A percentile compares a stretch with the other conserved stretches of the same genome.
These are phyloP conservation scores for Urochloa ruziziensis DNA, from an alignment of 176 grass and related monocot genomes.

Conservation along the genomic window DNA sequence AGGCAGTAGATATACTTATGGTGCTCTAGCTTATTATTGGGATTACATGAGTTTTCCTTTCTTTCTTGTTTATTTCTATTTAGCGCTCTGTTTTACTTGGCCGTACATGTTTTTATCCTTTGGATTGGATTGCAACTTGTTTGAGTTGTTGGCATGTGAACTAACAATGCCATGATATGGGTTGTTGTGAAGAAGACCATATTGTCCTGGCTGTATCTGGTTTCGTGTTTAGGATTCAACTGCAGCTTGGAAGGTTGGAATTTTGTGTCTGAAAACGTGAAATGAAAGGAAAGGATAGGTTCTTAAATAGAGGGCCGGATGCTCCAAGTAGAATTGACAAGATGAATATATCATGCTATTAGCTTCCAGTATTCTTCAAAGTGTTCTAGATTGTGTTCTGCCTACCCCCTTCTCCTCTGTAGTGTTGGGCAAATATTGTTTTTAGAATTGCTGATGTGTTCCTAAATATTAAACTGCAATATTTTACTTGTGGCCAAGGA, in stretches of 20 bases:
- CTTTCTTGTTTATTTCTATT: neutral
- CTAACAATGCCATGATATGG: neutral
- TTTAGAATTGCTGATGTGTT: neutral
- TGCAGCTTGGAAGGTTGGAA: constrained; percentile 28
- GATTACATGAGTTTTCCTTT: neutral
- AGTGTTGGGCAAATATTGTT: neutral
- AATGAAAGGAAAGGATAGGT: constrained; percentile 32
- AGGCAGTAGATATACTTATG: neutral
- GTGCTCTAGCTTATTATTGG: constrained; percentile 3
- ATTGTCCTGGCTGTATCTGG: constrained; percentile 1
- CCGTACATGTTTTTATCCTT: neutral
- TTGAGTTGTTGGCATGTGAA: constrained; percentile 34
- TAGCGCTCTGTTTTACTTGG: neutral
- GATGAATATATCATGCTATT: constrained; percentile 5
- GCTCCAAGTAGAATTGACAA: constrained; percentile 24
- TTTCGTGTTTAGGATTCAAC: constrained; percentile 11
- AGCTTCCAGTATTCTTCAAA: neutral
- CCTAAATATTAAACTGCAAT: neutral
- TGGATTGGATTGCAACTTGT: neutral
- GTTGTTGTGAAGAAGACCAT: constrained; percentile 2
- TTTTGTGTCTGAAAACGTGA: constrained; percentile 36
- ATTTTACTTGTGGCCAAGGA: neutral
- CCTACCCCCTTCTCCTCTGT: neutral
- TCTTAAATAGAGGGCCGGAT: constrained; percentile 5
- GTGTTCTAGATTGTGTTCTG: neutral